Base-by-base conservation (phyloP, 2,329 filamentous ascomycete genomes). In the Stemphylium vesicarium region DNA sequence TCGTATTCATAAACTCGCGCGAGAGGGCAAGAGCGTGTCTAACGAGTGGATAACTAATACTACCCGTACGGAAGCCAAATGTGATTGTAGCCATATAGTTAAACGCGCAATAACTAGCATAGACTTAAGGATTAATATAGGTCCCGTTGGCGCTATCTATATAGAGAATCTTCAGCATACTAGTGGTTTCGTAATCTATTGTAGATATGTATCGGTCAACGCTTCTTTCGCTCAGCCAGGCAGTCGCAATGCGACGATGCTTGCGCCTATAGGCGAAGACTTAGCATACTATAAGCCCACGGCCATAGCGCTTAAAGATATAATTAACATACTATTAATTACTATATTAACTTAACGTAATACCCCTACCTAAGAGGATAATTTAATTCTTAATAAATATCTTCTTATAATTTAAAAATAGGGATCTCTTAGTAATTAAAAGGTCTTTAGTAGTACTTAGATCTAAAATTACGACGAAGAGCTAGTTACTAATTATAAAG, bases 151-250 rank as follows among this genome's bases (percentile, higher is more conserved):
- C 40, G 32, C 60, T 39, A 26, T 53, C 60, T 2, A 12, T 37
- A 36, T 59, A 65, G 8, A 61, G 43, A 3, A 50, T 51, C 33
- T 45, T 48, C 12, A 65, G 50, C 62, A 65, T 62, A n/a, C 56
- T 60, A 1, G 57, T 63, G 12, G 60, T 58, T 46, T 63, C 60
- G 38, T 49, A 57, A 24, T 65, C 56, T 18, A 63, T 60, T 45
- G 11, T 38, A 15, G 2, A 50, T 60, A 15, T 65, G 63, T 59
- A 49, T 22, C n/a, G n/a, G n/a, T n/a, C n/a, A n/a, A n/a, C n/a
- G n/a, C n/a, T n/a, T n/a, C n/a, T n/a, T n/a, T n/a, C n/a, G n/a
- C n/a, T n/a, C n/a, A n/a, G n/a, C n/a, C n/a, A n/a, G n/a, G n/a
- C n/a, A n/a, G n/a, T n/a, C n/a, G n/a, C n/a, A n/a, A n/a, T n/a